Evolutionary conservation across 257 asterid genomes (phyloP).

Genomic region (Euphrasia confusa): DNA sequence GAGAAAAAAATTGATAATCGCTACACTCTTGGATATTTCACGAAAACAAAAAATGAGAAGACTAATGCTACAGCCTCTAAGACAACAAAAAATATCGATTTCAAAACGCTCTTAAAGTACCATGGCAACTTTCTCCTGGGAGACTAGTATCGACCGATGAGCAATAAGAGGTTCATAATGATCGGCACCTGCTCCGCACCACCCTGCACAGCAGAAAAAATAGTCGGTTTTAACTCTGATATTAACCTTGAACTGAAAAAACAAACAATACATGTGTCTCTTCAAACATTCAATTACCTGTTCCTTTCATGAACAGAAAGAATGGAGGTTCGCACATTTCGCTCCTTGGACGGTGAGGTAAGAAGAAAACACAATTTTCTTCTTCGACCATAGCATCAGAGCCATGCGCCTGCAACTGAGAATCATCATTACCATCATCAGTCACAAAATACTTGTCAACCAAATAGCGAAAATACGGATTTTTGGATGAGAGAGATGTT

Average conservation of each 20-base stretch:
- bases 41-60: neutral
- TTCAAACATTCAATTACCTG: constrained; percentile 41
- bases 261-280: neutral
- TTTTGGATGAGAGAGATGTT: constrained; percentile 10
- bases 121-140: constrained; percentile 84
- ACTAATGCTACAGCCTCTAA: neutral
- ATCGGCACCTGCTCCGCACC: constrained; percentile 97
- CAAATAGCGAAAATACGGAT: neutral
- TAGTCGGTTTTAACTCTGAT: neutral
- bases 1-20: neutral
- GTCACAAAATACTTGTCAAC: constrained; percentile 15
- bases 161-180: constrained; percentile 96
- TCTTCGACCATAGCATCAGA: constrained; percentile 97
- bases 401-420: constrained; percentile 96
- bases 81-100: constrained; percentile 23
- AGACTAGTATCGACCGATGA: constrained; percentile 41
- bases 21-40: neutral
- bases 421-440: neutral
- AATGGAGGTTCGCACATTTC: constrained; percentile 81
- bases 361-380: constrained; percentile 88
- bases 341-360: constrained; percentile 84
- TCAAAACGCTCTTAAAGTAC: constrained; percentile 47
- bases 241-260: neutral
- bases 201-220: constrained; percentile 43
- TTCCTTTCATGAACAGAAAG: constrained; percentile 96